Conservation (phyloP, 305 asterid species). For the Fraxinus albicans region DNA sequence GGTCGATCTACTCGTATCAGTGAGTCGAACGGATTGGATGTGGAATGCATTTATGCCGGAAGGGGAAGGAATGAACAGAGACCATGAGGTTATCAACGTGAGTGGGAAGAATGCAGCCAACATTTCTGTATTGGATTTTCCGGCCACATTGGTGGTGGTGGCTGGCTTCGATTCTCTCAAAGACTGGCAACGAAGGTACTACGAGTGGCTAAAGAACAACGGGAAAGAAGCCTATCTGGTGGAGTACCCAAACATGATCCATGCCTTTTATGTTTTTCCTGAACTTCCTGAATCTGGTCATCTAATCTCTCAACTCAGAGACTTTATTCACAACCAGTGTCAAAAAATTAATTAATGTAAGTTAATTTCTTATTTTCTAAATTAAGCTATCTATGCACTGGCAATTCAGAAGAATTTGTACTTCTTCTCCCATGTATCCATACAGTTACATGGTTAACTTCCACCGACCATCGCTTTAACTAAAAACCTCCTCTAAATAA, state of each 20-base stretch:
- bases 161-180: conserved; percentile 76
- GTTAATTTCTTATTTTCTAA: too few relatives aligned
- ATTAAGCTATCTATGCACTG: neutral
- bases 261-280: conserved; percentile 74
- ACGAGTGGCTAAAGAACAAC: conserved; percentile 56
- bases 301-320: conserved; percentile 39
- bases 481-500: too few relatives aligned
- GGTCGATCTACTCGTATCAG: conserved; percentile 42
- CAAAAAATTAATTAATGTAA: neutral
- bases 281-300: conserved; percentile 56
- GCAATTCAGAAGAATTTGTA: neutral
- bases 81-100: conserved; percentile 73
- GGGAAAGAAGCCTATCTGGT: conserved; percentile 63
- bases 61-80: conserved; percentile 46
- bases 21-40: conserved; percentile 53
- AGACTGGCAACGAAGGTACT: conserved; percentile 77
- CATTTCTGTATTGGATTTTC: conserved; percentile 54
- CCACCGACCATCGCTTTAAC: too few relatives aligned
- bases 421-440: too few relatives aligned
- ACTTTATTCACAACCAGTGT: conserved; percentile 46
- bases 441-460: too few relatives aligned
- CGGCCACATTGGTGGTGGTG: conserved; percentile 64
- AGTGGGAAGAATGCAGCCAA: conserved; percentile 74
- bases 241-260: conserved; percentile 69
- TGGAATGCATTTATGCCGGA: conserved; percentile 69